Evolutionary conservation across 805 yeast species (phyloP).

Genomic region (Peterozyma toletana): DNA sequence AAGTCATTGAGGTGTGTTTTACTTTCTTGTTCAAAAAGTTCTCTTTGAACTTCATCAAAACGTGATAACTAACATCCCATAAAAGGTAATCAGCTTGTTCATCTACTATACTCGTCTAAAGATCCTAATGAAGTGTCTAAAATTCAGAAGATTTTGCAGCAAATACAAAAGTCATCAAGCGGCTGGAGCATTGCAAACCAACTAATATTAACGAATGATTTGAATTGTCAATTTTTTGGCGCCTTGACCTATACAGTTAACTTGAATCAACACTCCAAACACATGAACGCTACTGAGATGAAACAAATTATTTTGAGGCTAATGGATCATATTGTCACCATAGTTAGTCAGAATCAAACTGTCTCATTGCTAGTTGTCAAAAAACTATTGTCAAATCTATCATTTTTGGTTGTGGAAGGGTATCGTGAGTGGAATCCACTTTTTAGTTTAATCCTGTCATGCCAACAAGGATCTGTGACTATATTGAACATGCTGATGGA

Average conservation of each 20-base stretch:
- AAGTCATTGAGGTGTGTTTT: too few species aligned
- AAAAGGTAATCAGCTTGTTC: constrained; percentile 21
- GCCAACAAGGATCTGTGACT: constrained; percentile 4
- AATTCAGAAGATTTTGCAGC: constrained; percentile 51
- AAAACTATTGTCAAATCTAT: constrained; percentile 51
- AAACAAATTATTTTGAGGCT: neutral
- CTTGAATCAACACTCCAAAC: constrained; percentile 25
- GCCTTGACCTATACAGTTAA: constrained; percentile 72
- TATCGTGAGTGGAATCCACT: constrained; percentile 34
- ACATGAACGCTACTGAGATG: neutral
- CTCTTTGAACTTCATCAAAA: too few species aligned
- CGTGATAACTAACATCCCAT: too few species aligned
- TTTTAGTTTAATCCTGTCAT: constrained; percentile 13
- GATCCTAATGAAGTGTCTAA: constrained; percentile 29
- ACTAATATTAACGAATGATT: constrained; percentile 33
- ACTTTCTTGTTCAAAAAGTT: too few species aligned
- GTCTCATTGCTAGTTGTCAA: constrained; percentile 37
- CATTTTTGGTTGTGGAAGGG: constrained; percentile 37
- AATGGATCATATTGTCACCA: constrained; percentile 11
- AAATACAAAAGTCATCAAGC: constrained; percentile 44
- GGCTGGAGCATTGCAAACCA: constrained; percentile 54
- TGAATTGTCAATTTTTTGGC: constrained; percentile 65
- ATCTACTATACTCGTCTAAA: constrained; percentile 33
- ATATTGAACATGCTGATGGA: neutral
- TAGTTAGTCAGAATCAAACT: constrained; percentile 8